These are phyloP conservation scores for Eutrema salsugineum DNA, from an alignment of 441 rosid genomes.

Conservation along the genomic window DNA sequence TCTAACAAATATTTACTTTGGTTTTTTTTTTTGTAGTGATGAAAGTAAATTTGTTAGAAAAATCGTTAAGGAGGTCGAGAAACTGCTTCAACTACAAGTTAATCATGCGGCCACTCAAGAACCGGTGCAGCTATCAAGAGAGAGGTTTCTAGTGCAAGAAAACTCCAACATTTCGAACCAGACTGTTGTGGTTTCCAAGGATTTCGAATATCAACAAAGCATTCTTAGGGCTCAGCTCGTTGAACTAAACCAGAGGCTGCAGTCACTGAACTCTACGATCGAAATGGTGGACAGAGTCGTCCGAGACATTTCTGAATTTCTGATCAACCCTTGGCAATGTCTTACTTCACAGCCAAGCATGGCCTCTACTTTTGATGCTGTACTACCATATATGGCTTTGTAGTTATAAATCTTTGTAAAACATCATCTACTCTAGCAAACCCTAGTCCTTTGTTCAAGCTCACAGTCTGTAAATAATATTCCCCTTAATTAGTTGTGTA, in stretches of 20 bases:
- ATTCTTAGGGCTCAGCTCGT: background rate
- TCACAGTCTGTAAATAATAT: too few relatives aligned
- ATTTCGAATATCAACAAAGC: background rate
- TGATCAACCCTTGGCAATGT: background rate
- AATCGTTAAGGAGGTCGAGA: background rate
- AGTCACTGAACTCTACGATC: background rate
- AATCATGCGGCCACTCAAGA: background rate
- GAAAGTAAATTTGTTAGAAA: background rate
- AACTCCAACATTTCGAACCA: background rate
- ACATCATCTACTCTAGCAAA: too few relatives aligned
- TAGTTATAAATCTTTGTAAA: too few relatives aligned
- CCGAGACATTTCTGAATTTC: background rate
- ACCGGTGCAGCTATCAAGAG: background rate
- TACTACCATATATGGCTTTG: too few relatives aligned
- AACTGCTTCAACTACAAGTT: background rate
- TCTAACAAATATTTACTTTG: too few relatives aligned
- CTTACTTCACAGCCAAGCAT: background rate
- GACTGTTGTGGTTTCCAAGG: background rate
- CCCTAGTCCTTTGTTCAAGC: too few relatives aligned
- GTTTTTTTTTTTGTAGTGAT: background rate
- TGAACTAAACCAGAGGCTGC: background rate
- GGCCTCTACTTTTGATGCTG: background rate
- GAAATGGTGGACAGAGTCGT: background rate
- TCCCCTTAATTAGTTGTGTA: too few relatives aligned
- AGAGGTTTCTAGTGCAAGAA: background rate